Evolutionary conservation across 305 asterid species (phyloP).

Genomic region (Fraxinus dipetala): DNA sequence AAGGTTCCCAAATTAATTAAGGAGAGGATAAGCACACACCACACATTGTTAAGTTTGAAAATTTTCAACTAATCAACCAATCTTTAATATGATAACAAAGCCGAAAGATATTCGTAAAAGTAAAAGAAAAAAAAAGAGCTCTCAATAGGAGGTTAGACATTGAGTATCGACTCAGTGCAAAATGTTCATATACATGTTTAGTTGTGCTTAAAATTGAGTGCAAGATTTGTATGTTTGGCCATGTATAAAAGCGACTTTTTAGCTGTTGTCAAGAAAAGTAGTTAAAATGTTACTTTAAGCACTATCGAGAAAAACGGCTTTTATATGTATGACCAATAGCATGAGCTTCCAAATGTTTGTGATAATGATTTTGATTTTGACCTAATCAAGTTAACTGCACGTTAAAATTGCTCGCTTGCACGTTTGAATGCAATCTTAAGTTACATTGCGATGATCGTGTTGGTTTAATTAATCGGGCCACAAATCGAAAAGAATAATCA

Average conservation of each 20-base stretch:
- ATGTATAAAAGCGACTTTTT: not conserved
- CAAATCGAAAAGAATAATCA: not conserved
- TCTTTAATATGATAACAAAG: not conserved
- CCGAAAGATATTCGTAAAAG: not conserved
- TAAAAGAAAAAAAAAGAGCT: not conserved
- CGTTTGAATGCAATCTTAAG: not conserved
- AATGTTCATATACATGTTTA: not conserved
- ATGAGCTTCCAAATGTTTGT: not conserved
- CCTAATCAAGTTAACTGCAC: not conserved
- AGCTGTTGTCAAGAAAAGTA: not conserved
- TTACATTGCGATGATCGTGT: not conserved
- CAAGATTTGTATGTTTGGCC: not conserved
- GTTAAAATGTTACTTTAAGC: not conserved
- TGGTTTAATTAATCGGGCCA: not conserved
- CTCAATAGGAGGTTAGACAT: not conserved
- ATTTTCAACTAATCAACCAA: not conserved
- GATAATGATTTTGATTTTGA: constrained; percentile 1
- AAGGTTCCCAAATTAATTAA: not conserved
- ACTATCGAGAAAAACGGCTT: not conserved
- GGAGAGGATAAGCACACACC: not conserved
- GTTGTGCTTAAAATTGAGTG: not conserved
- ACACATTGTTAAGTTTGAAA: not conserved
- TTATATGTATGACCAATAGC: not conserved
- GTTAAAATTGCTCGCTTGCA: not conserved
- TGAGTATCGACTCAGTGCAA: not conserved